These are phyloP conservation scores for Thalassiosira delicatula DNA, from an alignment of 352 stramenopile genomes.

Conservation along the genomic window DNA sequence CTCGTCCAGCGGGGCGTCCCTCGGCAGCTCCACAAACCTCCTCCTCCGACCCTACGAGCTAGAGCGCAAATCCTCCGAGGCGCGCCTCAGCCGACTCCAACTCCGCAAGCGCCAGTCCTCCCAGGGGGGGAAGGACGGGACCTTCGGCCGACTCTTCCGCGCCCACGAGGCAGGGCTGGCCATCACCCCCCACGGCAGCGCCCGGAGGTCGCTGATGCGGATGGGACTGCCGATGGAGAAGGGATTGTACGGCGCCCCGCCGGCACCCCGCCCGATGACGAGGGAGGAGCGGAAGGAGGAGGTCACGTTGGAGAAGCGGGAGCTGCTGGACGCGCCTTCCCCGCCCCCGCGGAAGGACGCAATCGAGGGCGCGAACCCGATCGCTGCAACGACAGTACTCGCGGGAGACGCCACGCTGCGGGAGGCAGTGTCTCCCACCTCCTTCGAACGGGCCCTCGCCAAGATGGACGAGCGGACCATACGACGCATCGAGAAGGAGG, in stretches of 20 bases:
- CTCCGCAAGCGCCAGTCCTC: slow-evolving; percentile 42
- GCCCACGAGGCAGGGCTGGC: slow-evolving; percentile 58
- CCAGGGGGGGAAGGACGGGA: slow-evolving; percentile 16
- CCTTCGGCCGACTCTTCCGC: slow-evolving; percentile 45
- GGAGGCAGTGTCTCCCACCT: too few species aligned
- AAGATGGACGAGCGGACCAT: slow-evolving; percentile 58
- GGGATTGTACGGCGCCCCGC: too few species aligned
- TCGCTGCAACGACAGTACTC: too few species aligned
- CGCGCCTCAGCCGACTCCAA: slow-evolving; percentile 32
- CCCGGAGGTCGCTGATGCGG: slow-evolving; percentile 33
- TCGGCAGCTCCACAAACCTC: neutral
- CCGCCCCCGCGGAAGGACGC: too few species aligned
- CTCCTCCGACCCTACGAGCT: slow-evolving; percentile 5
- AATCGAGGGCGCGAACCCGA: too few species aligned
- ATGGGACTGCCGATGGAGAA: slow-evolving; percentile 51
- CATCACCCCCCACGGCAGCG: slow-evolving; percentile 33
- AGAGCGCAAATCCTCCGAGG: slow-evolving; percentile 32
- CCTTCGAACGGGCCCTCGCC: slow-evolving; percentile 40
- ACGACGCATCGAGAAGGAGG: slow-evolving; percentile 39
- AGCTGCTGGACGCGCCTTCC: too few species aligned
- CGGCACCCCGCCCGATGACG: too few species aligned
- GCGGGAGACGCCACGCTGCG: too few species aligned
- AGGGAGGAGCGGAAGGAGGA: too few species aligned
- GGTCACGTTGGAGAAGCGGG: too few species aligned
- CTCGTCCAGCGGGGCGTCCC: neutral